Percentiles rank a stretch among this genome's conserved stretches.
Conservation (phyloP, 2,329 filamentous ascomycete genomes). For the Nannizzia gypsea region DNA sequence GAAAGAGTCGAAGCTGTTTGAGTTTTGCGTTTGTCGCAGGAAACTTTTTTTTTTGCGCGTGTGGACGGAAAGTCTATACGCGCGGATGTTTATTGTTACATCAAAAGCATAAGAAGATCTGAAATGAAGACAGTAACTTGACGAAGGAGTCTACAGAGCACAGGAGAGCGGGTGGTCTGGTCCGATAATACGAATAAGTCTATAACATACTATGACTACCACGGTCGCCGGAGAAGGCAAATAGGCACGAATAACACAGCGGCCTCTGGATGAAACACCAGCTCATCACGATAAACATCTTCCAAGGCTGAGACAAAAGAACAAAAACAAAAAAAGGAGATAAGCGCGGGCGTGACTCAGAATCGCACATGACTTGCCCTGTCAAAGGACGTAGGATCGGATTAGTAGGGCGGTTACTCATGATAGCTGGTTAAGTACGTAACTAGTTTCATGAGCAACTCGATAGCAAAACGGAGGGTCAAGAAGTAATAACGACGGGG, state of each 20-base stretch:
- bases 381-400: background rate
- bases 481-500: background rate
- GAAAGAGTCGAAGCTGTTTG: background rate
- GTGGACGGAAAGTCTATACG: background rate
- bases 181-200: background rate
- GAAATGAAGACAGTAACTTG: no score
- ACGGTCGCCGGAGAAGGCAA: background rate
- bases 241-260: background rate
- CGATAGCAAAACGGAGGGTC: background rate
- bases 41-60: background rate
- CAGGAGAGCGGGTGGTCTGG: no score
- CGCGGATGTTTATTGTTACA: background rate
- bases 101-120: no score
- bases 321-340: background rate
- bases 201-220: background rate
- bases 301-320: background rate
- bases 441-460: background rate
- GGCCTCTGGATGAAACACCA: background rate
- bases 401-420: background rate
- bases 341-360: background rate
- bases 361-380: background rate
- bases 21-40: background rate
- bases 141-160: no score
- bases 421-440: background rate
- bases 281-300: background rate